Conservation (phyloP, 2,329 filamentous ascomycete genomes). For the Reticulascus tulasneorum region DNA sequence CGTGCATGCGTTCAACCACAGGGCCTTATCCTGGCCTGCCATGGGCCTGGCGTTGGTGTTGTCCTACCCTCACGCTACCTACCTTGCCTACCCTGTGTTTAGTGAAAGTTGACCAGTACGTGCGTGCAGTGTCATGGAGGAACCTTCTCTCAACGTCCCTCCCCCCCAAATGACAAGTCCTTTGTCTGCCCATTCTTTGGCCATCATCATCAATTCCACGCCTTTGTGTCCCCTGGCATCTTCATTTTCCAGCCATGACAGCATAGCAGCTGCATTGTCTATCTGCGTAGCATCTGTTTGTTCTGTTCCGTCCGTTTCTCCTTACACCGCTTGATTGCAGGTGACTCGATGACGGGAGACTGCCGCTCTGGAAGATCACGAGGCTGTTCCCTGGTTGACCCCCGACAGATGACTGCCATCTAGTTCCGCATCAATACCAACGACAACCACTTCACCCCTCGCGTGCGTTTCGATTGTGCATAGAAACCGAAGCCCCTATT, state of each 20-base stretch:
- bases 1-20: no score
- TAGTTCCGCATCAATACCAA: no score
- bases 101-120: no score
- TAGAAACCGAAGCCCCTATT: no score
- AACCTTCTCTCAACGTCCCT: no score
- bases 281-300: background rate
- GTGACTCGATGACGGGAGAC: conserved; percentile 14
- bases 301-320: background rate
- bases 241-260: conserved; percentile 1
- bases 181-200: conserved; percentile 5
- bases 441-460: no score
- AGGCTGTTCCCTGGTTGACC: conserved; percentile 6
- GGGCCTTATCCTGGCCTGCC: no score
- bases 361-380: conserved; percentile 10
- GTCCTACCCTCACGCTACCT: no score
- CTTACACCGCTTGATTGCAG: background rate
- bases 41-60: no score
- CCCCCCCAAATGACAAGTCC: conserved; percentile 4
- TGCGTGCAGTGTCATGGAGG: no score
- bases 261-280: background rate
- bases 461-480: no score
- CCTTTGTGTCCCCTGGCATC: conserved; percentile 1
- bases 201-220: conserved; percentile 9
- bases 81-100: no score
- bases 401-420: conserved; percentile 4